Conservation (phyloP, 1,139 yeast genomes). For the Suhomyces anneliseae region DNA sequence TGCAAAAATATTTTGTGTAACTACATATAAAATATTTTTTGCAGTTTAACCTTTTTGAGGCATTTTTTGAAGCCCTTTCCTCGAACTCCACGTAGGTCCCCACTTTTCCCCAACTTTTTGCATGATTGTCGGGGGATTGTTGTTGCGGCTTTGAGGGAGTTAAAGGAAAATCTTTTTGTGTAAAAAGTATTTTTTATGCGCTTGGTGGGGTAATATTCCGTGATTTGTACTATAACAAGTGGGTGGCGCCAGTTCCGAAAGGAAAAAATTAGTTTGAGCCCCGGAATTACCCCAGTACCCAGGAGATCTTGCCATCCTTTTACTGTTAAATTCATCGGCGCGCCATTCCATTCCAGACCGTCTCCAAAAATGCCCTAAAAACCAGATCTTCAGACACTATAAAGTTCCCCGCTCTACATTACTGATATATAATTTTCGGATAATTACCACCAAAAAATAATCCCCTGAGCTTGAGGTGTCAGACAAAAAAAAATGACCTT, state of each 20-base stretch:
- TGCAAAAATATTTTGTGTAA: neutral
- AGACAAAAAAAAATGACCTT: no score
- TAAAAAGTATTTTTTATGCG: neutral
- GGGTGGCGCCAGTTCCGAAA: neutral
- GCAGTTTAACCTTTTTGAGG: neutral
- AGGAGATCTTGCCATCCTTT: neutral
- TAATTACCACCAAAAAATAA: neutral
- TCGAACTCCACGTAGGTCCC: slow-evolving; percentile 7
- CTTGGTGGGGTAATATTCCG: slow-evolving; percentile 11
- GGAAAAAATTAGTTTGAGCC: neutral
- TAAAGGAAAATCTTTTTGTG: neutral
- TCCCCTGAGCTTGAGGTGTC: neutral
- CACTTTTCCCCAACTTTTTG: slow-evolving; percentile 3
- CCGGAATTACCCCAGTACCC: neutral
- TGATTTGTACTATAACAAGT: neutral
- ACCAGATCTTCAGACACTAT: no score
- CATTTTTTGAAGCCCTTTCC: neutral
- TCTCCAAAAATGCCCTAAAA: no score
- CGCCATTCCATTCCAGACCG: no score
- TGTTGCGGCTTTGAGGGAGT: neutral
- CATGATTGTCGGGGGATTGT: neutral
- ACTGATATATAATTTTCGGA: no score
- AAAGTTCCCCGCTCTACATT: no score
- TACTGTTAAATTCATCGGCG: neutral
- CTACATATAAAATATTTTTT: no score